A percentile compares a stretch with the other conserved stretches of the same genome.
Evolutionary conservation across 139 green algal genomes (phyloP).

Genomic region (Chlorella vulgaris): DNA sequence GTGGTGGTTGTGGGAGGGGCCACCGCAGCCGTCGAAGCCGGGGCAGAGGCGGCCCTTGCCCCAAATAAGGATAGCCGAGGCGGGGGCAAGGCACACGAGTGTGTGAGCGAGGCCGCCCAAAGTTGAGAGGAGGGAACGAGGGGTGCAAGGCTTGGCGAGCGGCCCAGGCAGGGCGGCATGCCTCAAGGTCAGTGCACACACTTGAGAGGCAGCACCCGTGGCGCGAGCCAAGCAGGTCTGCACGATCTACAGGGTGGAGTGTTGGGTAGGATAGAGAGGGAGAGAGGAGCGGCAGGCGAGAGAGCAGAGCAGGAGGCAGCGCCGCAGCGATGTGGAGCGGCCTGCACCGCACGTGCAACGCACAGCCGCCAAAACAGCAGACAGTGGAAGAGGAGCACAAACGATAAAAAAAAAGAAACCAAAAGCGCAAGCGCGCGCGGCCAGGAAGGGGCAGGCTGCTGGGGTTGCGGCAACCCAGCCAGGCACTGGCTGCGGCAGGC

Average conservation of each 20-base stretch:
- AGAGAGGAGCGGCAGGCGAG: neutral
- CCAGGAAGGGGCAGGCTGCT: too few species aligned
- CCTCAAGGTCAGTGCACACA: neutral
- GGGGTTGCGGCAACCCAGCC: too few species aligned
- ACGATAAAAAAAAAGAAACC: too few species aligned
- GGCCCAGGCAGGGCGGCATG: neutral
- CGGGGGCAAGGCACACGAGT: neutral
- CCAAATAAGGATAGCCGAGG: too few species aligned
- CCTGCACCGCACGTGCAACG: too few species aligned
- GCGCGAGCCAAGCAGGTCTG: neutral
- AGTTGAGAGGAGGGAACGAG: neutral
- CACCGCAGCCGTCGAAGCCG: neutral
- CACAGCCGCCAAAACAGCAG: too few species aligned
- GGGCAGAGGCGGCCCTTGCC: neutral
- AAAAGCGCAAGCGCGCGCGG: too few species aligned
- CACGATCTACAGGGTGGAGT: too few species aligned
- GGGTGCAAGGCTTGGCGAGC: neutral
- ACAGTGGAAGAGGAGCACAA: too few species aligned
- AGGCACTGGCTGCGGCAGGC: too few species aligned
- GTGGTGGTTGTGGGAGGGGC: neutral
- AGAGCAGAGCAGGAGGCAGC: neutral
- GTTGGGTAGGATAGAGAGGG: too few species aligned
- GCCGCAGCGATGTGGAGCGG: neutral
- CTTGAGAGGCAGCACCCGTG: neutral
- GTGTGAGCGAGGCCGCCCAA: too few species aligned